Evolutionary conservation across 139 green algal species (phyloP).

Genomic region (Microglena sp.): DNA sequence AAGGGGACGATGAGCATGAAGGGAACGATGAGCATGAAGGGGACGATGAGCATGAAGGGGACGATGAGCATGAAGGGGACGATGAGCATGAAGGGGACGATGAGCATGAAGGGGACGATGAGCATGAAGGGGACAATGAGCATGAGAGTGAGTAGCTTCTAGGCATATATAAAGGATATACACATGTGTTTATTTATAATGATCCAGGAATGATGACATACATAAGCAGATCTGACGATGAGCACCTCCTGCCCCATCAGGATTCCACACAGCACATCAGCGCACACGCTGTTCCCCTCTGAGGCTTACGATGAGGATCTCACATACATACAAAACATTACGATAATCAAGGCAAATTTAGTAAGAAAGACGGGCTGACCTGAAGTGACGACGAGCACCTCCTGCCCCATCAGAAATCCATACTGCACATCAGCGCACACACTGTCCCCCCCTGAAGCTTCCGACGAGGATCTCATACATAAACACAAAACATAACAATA

Average conservation of each 20-base stretch:
- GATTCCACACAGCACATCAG: neutral
- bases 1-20: neutral
- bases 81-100: no score
- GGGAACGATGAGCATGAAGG: neutral
- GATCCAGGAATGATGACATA: no score
- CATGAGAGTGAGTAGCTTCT: no score
- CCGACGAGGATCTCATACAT: no score
- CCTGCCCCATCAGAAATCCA: constrained; percentile 23
- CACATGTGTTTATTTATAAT: no score
- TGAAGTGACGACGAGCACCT: constrained; percentile 27
- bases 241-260: neutral
- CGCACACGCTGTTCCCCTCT: neutral
- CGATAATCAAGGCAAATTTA: constrained; percentile 1
- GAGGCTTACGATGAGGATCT: neutral
- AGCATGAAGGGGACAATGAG: no score
- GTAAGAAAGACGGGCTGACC: constrained; percentile 9
- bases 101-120: no score
- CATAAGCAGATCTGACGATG: neutral
- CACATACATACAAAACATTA: no score
- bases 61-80: no score
- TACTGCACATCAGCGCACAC: constrained; percentile 18
- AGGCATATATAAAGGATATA: no score
- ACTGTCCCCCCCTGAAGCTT: neutral
- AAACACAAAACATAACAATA: no score
- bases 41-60: neutral